Conservation (phyloP, 148 eudicot species). For the Chenopodium berlandieri region DNA sequence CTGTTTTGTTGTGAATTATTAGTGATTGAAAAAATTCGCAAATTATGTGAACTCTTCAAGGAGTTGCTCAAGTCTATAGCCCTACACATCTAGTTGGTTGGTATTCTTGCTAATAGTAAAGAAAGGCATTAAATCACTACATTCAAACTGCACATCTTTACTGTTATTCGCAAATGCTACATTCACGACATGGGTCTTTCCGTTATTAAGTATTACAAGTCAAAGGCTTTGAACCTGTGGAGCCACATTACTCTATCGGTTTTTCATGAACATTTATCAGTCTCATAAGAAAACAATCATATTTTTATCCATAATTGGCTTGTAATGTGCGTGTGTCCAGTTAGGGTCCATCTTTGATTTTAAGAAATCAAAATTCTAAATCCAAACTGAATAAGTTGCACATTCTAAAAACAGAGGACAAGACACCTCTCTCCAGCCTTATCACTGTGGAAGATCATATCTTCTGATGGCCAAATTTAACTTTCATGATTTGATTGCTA, state of each 20-base stretch:
- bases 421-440: neutral
- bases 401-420: neutral
- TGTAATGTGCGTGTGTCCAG: neutral
- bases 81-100: neutral
- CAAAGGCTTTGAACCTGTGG: neutral
- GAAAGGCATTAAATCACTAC: too few species aligned
- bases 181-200: neutral
- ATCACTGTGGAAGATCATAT: neutral
- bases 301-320: neutral
- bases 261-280: neutral
- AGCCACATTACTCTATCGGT: neutral
- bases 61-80: too few species aligned
- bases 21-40: too few species aligned
- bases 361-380: neutral
- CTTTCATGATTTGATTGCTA: neutral
- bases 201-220: too few species aligned
- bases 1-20: too few species aligned
- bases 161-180: neutral
- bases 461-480: neutral
- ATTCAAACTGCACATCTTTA: neutral
- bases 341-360: neutral
- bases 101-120: neutral
- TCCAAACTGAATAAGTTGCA: neutral
- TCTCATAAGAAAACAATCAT: neutral
- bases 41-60: too few species aligned